phyloP scores from a whole-genome alignment of 306 rosid genomes.

The Hippophae tibetana region DNA sequence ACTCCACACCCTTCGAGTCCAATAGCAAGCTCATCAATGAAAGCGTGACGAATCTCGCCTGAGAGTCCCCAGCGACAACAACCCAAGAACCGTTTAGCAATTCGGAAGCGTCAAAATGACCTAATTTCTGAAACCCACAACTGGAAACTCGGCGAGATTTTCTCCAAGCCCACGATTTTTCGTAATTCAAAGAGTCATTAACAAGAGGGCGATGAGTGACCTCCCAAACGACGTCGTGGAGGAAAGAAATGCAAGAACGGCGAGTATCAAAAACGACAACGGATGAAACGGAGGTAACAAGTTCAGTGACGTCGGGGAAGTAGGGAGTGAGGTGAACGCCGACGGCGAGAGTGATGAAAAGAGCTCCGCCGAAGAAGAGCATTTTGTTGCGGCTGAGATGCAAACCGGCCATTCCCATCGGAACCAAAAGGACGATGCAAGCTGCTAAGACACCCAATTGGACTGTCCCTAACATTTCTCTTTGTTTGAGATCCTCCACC shows the following conservation, averaged over 20 bases:
- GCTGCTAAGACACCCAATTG: conserved; percentile 73
- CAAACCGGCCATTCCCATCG: conserved; percentile 97
- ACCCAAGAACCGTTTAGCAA: conserved; percentile 93
- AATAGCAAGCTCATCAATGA: conserved; percentile 48
- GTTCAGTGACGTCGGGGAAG: conserved; percentile 68
- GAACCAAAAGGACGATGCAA: conserved; percentile 74
- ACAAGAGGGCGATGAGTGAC: conserved; percentile 34
- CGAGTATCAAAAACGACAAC: conserved; percentile 55
- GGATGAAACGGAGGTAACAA: conserved; percentile 59
- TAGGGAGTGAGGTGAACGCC: conserved; percentile 88
- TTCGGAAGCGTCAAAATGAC: conserved; percentile 42
- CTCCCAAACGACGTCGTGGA: conserved; percentile 67
- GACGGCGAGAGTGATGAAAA: conserved; percentile 84
- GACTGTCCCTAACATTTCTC: conserved; percentile 61
- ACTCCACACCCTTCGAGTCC: conserved; percentile 38
- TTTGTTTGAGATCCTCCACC: not conserved
- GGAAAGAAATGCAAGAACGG: conserved; percentile 52
- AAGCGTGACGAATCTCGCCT: conserved; percentile 52
- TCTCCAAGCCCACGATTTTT: conserved; percentile 58
- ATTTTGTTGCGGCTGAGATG: conserved; percentile 91
- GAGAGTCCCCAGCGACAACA: conserved; percentile 83
- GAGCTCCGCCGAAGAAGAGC: conserved; percentile 87
- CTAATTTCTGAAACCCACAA: conserved; percentile 59
- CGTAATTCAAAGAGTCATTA: conserved; percentile 39
- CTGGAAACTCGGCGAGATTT: conserved; percentile 31